A percentile compares a stretch with the other conserved stretches of the same genome.
These are phyloP conservation scores for Diaporthe destruens DNA, from an alignment of 2,329 filamentous ascomycete species.

Conservation along the genomic window DNA sequence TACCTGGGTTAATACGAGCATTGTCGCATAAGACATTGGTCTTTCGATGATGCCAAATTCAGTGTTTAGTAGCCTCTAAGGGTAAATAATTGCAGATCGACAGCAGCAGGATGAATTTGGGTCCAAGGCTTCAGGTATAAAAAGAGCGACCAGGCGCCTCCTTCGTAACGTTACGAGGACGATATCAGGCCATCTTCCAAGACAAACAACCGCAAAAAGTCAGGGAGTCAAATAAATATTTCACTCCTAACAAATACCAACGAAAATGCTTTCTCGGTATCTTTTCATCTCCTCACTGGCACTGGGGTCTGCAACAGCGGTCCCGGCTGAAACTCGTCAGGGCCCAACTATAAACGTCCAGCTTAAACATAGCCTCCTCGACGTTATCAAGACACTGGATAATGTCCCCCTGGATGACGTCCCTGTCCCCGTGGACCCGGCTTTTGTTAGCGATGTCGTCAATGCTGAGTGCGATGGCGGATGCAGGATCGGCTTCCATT, in stretches of 20 bases:
- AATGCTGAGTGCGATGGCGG: neutral
- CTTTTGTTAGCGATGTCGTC: neutral
- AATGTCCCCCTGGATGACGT: neutral
- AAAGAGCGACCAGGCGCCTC: neutral
- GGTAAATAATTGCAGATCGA: neutral
- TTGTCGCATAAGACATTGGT: neutral
- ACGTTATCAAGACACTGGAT: neutral
- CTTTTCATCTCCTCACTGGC: neutral
- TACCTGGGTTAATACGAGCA: neutral
- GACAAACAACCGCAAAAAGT: neutral
- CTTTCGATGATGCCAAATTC: neutral
- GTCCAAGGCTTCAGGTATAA: neutral
- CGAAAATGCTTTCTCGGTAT: neutral
- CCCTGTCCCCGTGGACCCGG: neutral
- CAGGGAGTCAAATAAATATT: too few species aligned
- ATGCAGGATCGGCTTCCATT: conserved; percentile 16
- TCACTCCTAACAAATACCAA: neutral
- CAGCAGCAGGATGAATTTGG: neutral
- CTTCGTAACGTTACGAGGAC: neutral
- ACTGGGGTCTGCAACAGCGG: neutral
- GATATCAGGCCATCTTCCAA: neutral
- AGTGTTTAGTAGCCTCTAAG: too few species aligned
- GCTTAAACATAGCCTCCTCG: conserved; percentile 7
- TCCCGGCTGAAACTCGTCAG: conserved; percentile 3
- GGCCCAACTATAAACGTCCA: conserved; percentile 6